Evolutionary conservation across 352 stramenopile genomes (phyloP).

Genomic region (Phytophthora meadii): DNA sequence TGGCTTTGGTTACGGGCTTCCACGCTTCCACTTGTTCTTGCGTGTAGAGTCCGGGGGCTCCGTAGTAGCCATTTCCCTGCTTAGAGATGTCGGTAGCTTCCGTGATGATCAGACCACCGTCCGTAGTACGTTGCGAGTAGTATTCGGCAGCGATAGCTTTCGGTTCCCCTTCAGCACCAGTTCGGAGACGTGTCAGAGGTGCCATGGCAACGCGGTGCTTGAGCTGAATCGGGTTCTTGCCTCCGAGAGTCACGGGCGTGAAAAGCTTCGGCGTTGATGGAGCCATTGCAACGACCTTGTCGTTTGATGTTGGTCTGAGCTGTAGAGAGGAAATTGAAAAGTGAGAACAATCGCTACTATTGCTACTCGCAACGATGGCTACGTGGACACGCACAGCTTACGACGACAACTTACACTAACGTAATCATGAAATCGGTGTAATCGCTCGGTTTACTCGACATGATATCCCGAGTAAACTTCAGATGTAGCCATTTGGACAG

Average conservation of each 20-base stretch:
- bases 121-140: conserved; percentile 59
- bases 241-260: conserved; percentile 51
- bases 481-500: conserved; percentile 9
- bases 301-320: not conserved
- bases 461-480: conserved; percentile 4
- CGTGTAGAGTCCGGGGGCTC: conserved; percentile 53
- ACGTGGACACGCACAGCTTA: not conserved
- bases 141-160: conserved; percentile 45
- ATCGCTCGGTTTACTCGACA: not conserved
- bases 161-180: conserved; percentile 37
- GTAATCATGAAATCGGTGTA: conserved; percentile 6
- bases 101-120: conserved; percentile 59
- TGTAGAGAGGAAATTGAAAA: conserved; percentile 9
- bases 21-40: conserved; percentile 52
- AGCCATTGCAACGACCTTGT: conserved; percentile 3
- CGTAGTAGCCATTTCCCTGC: conserved; percentile 37
- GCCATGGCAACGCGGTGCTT: conserved; percentile 51
- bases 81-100: conserved; percentile 56
- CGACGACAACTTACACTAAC: too few species aligned
- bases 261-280: conserved; percentile 50
- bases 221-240: conserved; percentile 40
- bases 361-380: too few species aligned
- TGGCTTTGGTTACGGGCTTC: conserved; percentile 59
- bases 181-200: conserved; percentile 56
- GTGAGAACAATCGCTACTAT: not conserved